Evolutionary conservation across 2,329 filamentous ascomycete genomes (phyloP), one percentile per base, ranked within the genome.

Genomic region (Ophiostoma ulmi): DNA sequence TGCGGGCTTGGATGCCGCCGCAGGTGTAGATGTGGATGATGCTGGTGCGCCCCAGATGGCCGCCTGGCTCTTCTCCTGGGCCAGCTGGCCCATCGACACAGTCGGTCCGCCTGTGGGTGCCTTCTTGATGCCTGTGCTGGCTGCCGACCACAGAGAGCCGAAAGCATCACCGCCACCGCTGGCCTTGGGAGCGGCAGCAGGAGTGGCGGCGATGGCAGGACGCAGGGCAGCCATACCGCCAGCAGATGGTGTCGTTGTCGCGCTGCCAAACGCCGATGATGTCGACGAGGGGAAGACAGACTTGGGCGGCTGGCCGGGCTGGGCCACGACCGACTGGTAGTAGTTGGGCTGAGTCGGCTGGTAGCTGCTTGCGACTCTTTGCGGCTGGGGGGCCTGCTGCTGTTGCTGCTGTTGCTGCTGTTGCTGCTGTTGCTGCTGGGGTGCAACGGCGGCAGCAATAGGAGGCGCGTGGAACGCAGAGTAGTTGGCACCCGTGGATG

Each of bases 21-120:
- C 69, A 74, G 78, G 20, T 3, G 75, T 70, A 6, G 77, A 70
- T 2, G 75, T 70, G 7, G 77, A 70, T 74, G 78, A 70, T 10
- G 88, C 84, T 20, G 90, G 85, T 0, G 91, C 87, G 22, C 94
- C 95, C 93, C 96, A 99, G 74, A 99, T 92, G 8, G 94, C 93
- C 20, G 94, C 93, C 76, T 90, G 93, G 72, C 93, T 95, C 85
- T 98, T 97, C 81, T 97, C 93, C 84, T 97, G 97, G n/a, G 94
- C 94, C 69, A 99, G 88, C 79, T 97, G 94, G 39, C 93, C 94
- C 81, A 99, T 86, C 70, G 94, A 94, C 71, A 89, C 90, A 0
- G 91, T 91, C 72, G 89, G 90, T 71, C 89, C 85, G 0, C 90
- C 91, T 70, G 85, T 82, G 11, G 85, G 83, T 1, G 85, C 81